A percentile compares a stretch with the other conserved stretches of the same genome.
phyloP scores from a whole-genome alignment of 768 basidiomycete species.

The Brasilioporus rufonigricans region DNA sequence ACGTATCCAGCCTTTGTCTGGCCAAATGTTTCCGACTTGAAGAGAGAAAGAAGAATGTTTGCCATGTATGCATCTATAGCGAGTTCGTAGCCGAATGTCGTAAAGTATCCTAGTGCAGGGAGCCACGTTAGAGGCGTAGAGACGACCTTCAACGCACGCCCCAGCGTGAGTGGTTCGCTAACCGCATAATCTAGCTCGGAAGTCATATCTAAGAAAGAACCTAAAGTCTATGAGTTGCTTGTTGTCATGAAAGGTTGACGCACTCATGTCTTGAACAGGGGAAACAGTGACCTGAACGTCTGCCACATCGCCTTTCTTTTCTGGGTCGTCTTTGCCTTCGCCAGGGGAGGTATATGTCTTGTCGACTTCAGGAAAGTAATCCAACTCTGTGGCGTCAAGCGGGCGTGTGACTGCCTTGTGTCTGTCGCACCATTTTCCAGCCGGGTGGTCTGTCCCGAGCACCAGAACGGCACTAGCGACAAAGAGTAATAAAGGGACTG shows the following conservation, averaged over 20 bases:
- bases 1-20: constrained; percentile 6
- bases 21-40: background rate
- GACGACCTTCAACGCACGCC: background rate
- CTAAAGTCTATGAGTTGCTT: no score
- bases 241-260: background rate
- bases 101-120: background rate
- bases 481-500: constrained; percentile 48
- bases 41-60: background rate
- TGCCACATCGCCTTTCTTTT: constrained; percentile 26
- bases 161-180: background rate
- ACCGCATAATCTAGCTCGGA: constrained; percentile 3
- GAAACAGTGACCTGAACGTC: constrained; percentile 14
- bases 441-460: background rate
- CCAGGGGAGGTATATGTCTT: constrained; percentile 12
- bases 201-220: constrained; percentile 13
- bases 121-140: constrained; percentile 1
- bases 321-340: constrained; percentile 23
- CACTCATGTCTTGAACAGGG: background rate
- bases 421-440: constrained; percentile 6
- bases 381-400: background rate
- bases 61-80: constrained; percentile 1
- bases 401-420: background rate
- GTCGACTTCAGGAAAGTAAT: constrained; percentile 8
- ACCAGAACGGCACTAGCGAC: constrained; percentile 29
- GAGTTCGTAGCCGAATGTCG: constrained; percentile 1